Conservation (phyloP, 2,329 filamentous ascomycete genomes). For the Fonsecaea pedrosoi region DNA sequence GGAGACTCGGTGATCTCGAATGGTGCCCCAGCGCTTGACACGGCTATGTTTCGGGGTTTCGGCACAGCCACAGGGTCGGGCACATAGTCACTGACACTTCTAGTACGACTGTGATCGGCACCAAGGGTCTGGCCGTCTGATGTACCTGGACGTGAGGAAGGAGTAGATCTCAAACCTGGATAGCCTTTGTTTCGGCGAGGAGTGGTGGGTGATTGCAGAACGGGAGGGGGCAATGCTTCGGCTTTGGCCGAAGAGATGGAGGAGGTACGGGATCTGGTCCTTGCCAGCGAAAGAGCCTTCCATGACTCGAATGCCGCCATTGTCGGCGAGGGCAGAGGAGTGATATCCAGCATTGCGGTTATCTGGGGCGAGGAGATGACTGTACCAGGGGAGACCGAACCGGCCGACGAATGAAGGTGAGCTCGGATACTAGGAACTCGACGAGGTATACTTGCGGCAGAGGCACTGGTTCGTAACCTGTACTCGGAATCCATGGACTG, state of each 20-base stretch:
- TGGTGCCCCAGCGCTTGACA: conserved; percentile 65
- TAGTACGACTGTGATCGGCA: conserved; percentile 62
- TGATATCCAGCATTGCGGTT: conserved; percentile 77
- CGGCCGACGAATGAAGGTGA: conserved; percentile 50
- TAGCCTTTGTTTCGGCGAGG: conserved; percentile 47
- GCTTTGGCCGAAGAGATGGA: conserved; percentile 49
- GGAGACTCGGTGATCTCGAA: conserved; percentile 57
- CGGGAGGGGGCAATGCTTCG: conserved; percentile 27
- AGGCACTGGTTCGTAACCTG: conserved; percentile 49
- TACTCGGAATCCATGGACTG: conserved; percentile 42
- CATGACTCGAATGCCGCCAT: conserved; percentile 72
- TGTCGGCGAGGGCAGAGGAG: conserved; percentile 78
- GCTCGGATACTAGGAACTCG: conserved; percentile 55
- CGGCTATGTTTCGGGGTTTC: conserved; percentile 72
- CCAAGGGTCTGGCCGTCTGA: conserved; percentile 35
- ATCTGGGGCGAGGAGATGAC: conserved; percentile 75
- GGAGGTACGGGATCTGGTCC: conserved; percentile 52
- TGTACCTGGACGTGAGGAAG: conserved; percentile 26
- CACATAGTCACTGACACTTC: conserved; percentile 87
- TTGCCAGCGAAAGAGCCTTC: conserved; percentile 58
- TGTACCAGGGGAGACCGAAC: conserved; percentile 66
- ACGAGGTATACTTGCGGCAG: conserved; percentile 51
- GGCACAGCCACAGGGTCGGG: conserved; percentile 73
- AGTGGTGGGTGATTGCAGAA: conserved; percentile 37
- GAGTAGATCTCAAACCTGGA: conserved; percentile 45